Evolutionary conservation across 768 basidiomycete genomes (phyloP), one percentile per base, ranked within the genome.

Genomic region (Pulveroboletus sp.): DNA sequence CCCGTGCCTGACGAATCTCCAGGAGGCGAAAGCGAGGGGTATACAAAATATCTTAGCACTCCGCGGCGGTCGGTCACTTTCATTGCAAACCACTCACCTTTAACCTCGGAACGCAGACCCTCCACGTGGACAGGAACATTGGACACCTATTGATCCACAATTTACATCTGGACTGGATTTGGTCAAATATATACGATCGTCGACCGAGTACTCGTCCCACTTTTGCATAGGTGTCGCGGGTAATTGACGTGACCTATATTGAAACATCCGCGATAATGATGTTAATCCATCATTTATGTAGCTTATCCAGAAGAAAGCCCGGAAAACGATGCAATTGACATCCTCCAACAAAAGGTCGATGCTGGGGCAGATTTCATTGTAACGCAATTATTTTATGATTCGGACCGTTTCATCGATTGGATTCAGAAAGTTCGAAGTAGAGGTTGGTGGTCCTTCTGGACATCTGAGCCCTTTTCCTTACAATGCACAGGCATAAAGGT

Each of bases 181-280:
- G n/a, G 91, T 98, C 16, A 76, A 77, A 39, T 95, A 93, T 63
- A 96, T 99, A 58, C 81, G 88, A 32, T 77, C 83, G 16, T 74
- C 79, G 5, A 78, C 81, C 13, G 84, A 93, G 57, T 89, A 89
- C 64, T 80, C 86, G 27, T 79, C 89, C 36, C 74, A 84, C 55
- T 98, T 98, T 68, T 95, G 92, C 65, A 79, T 99, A 53, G 96
- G 94, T 42, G 95, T 98, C 40, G 95, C 94, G 61, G 92, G 92
- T 91, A 55, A 63, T 57, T 47, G 23, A 23, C 38, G 12, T 27
- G 20, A 27, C 26, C 31, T 9, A 1, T 22, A 1, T 29, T 16
- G 11, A 37, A 45, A 34, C 19, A 16, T 2, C 29, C 11, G n/a
- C 11, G 13, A 14, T 16, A 17, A 36, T 38, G 6, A 35, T 37